Base-by-base conservation (phyloP, 352 stramenopile genomes). In the Aphanomyces astaci region DNA sequence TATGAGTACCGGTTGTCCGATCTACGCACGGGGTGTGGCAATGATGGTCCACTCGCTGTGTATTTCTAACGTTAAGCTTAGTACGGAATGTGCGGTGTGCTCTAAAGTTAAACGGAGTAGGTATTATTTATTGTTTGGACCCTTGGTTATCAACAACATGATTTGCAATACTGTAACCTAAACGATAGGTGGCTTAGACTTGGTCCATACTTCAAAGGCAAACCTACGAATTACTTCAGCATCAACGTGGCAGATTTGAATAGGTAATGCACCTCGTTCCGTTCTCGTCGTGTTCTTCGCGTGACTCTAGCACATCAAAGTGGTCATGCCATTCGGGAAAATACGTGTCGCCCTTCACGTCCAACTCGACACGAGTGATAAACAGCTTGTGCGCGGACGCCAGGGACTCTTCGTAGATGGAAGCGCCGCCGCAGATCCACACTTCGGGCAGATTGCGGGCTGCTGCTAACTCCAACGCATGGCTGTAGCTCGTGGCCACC, bases 341-440 rank as follows among this genome's bases (percentile, higher is more conserved):
- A 31, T 87, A 87, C 2, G 79, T 70, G 45, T 90, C 79, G 27
- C 77, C 84, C 52, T 72, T 78, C 5, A 89, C 73, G 25, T 73
- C 51, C 15, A 31, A 54, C 28, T 90, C 78, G 15, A 92, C 79
- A 49, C 84, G 78, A 45, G 84, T 80, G 64, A 92, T 53, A 65
- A 85, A 84, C 9, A 84, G 64, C 36, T 77, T 45, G 10, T 73
- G 40, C 15, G 51, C 59, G 5, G 28, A 27, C 11, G 28, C 33
- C 59, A 90, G 75, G 22, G 81, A 83, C 66, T 90, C 84, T 19
- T 60, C 69, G 68, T 84, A 92, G 30, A 92, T 69, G 32, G 62
- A 73, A 66, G 89, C 63, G 22, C 84, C 84, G 9, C 84, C 84
- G 17, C 79, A 78, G 13, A 92, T 75, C 64, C 88, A 92, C 33